A percentile compares a stretch with the other conserved stretches of the same genome.
These are phyloP conservation scores for Symbiodinium pilosum DNA, from an alignment of 73 alveolate genomes.

Conservation along the genomic window DNA sequence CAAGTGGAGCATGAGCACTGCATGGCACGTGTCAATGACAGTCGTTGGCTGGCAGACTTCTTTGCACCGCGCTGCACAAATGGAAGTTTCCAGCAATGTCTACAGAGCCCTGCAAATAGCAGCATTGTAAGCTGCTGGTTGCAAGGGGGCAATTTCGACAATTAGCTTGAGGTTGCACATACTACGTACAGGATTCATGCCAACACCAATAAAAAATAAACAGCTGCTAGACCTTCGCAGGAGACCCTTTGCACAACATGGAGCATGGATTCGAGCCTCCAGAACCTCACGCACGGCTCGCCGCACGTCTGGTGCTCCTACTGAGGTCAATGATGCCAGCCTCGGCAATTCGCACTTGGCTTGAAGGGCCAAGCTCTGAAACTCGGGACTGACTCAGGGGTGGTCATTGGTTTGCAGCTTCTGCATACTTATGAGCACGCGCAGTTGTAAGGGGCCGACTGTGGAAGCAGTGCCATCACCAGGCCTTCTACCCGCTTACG, in stretches of 20 bases:
- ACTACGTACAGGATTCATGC: neutral
- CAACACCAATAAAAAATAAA: neutral
- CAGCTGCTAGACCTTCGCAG: too few species aligned
- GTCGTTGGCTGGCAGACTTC: too few species aligned
- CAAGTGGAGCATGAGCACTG: too few species aligned
- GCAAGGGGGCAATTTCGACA: neutral
- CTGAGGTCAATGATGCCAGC: neutral
- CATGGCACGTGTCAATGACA: too few species aligned
- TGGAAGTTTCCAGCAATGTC: neutral
- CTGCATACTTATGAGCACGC: neutral
- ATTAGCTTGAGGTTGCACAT: neutral
- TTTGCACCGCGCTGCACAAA: too few species aligned
- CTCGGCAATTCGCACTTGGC: neutral
- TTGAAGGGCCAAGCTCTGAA: too few species aligned
- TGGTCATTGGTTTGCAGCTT: neutral
- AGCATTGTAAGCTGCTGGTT: too few species aligned
- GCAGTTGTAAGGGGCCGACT: neutral
- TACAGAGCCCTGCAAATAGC: neutral
- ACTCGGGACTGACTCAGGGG: too few species aligned
- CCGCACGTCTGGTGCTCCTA: constrained; percentile 13
- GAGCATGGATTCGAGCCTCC: neutral
- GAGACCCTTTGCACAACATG: neutral
- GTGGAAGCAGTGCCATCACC: constrained; percentile 20
- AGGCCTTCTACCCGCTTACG: neutral
- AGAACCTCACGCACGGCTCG: constrained; percentile 13